Evolutionary conservation across 257 asterid genomes (phyloP).

Genomic region (Nicotiana noctiflora): DNA sequence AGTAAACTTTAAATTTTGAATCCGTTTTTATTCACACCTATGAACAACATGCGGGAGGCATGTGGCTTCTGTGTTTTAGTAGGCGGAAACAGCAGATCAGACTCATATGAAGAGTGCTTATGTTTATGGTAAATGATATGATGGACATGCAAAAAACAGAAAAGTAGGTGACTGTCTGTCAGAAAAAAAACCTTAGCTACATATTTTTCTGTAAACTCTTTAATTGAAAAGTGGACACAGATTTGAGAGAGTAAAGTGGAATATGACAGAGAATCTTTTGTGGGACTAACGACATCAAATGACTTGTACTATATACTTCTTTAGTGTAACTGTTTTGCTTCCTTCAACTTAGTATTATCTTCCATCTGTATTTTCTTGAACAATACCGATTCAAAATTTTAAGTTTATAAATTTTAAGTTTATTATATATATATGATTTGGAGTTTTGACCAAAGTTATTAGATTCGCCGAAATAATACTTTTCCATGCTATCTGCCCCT

Average conservation of each 20-base stretch:
- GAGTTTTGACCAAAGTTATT: too few relatives aligned
- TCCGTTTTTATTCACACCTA: too few relatives aligned
- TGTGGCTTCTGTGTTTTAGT: constrained; percentile 11
- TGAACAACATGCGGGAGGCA: background rate
- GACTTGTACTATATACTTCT: background rate
- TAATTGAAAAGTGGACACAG: constrained; percentile 9
- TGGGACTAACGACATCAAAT: background rate
- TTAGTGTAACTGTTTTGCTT: constrained; percentile 2
- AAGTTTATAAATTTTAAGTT: too few relatives aligned
- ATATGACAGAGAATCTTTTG: constrained; percentile 14
- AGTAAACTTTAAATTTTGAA: too few relatives aligned
- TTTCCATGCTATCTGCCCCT: too few relatives aligned
- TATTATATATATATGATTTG: too few relatives aligned
- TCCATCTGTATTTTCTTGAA: background rate
- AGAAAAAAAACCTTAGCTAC: background rate
- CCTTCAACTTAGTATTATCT: background rate
- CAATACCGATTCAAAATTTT: too few relatives aligned
- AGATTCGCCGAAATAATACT: too few relatives aligned
- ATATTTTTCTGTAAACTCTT: constrained; percentile 9
- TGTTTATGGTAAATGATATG: background rate
- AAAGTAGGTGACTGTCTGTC: background rate
- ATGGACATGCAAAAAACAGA: constrained; percentile 14
- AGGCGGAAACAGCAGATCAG: background rate
- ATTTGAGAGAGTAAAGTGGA: constrained; percentile 1
- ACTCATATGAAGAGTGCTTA: background rate